Evolutionary conservation across 2,329 filamentous ascomycete species (phyloP), one percentile per base, ranked within the genome.

Genomic region (Pyrenophora graminea): DNA sequence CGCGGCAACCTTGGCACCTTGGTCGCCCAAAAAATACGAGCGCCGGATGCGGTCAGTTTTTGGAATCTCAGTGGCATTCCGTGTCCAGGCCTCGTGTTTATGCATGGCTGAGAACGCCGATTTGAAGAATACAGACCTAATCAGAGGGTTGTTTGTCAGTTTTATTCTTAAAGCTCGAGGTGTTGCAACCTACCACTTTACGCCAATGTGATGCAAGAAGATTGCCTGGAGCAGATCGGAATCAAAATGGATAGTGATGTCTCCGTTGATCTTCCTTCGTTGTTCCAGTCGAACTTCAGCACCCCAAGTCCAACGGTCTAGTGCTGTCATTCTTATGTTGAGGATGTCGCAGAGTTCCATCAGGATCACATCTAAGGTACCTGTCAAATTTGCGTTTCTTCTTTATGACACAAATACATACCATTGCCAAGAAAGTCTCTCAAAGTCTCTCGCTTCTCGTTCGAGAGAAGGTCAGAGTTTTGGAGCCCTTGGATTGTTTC

Each of bases 401-500:
- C 6, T 2, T 18, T 3, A 15, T 1, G 8, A 7, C 4, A 19
- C 5, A 1, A 8, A 4, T 15, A 38, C 27, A 12, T 39, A 25
- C 49, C 58, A 39, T 72, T 71, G 34, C 51, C 57, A 3, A 68
- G 53, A 19, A 71, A 71, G 52, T 71, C 69, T n/a, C 64, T 66
- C 7, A 70, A 55, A 6, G 62, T 63, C 32, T 67, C 63, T n/a
- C 69, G 61, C 48, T 74, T 72, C 18, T 69, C 68, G 21, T 71
- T 68, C 3, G 75, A 74, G 3, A 82, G 69, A 0, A 81, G 67
- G 30, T 79, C 77, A 0, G 77, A 78, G 3, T 67, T 60, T 18
- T 77, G 61, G 2, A 82, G 73, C 0, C 78, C 75, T 9, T 72
- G 51, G 9, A 80, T 77, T 8, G 73, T 65, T 73, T 72, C 76